Conservation (phyloP, 176 grass and related monocot species). For the Alopecurus myosuroides region DNA sequence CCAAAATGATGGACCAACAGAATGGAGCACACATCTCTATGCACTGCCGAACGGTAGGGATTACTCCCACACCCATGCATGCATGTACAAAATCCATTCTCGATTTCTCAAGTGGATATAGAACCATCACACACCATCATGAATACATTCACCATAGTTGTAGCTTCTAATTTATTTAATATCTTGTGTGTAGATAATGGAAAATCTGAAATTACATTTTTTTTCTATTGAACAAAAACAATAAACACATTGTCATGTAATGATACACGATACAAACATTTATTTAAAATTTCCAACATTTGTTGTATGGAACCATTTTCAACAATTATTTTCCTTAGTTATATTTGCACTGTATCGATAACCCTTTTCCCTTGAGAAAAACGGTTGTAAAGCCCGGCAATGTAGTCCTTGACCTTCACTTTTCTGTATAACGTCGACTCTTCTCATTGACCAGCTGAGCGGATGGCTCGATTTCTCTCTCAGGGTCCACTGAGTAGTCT, state of each 20-base stretch:
- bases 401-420: constrained; percentile 47
- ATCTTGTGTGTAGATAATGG: too few species aligned
- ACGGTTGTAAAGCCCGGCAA: not conserved
- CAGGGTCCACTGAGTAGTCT: constrained; percentile 40
- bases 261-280: not conserved
- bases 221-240: not conserved
- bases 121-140: too few species aligned
- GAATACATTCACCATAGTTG: too few species aligned
- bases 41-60: too few species aligned
- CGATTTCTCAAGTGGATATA: too few species aligned
- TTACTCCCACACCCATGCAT: too few species aligned
- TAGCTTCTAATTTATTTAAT: too few species aligned
- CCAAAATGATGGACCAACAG: too few species aligned
- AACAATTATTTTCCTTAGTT: not conserved
- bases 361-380: constrained; percentile 33
- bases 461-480: constrained; percentile 28
- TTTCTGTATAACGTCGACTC: constrained; percentile 29
- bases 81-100: too few species aligned
- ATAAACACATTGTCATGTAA: not conserved
- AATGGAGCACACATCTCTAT: too few species aligned
- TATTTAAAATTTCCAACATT: not conserved
- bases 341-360: constrained; percentile 37
- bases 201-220: not conserved
- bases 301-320: not conserved
- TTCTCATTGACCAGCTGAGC: constrained; percentile 28